Conservation (phyloP, 495 filamentous ascomycete species). For the Sordaria brevicollis region DNA sequence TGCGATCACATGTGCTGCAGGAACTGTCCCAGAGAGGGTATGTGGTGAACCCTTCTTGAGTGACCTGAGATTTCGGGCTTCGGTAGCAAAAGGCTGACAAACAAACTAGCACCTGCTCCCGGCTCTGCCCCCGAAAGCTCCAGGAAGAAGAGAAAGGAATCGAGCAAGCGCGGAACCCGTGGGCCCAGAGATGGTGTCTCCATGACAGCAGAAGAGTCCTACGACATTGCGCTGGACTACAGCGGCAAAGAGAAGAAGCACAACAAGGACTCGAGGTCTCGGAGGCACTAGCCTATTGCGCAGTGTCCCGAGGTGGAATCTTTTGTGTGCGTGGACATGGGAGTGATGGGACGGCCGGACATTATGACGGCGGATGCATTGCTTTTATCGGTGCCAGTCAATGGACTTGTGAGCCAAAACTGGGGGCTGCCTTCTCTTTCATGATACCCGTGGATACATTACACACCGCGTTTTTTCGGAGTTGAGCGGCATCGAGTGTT, state of each 20-base stretch:
- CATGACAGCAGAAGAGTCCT: not conserved
- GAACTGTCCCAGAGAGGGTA: conserved; percentile 26
- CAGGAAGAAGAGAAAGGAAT: conserved; percentile 4
- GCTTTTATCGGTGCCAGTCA: not conserved
- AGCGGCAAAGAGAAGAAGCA: conserved; percentile 6
- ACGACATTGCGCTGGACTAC: conserved; percentile 14
- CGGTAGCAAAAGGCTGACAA: not conserved
- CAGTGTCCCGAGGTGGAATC: not conserved
- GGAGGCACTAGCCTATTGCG: not conserved
- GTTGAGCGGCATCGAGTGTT: not conserved
- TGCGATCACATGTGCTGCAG: conserved; percentile 35
- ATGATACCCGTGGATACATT: not conserved
- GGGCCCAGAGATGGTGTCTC: not conserved
- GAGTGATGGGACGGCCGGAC: no score
- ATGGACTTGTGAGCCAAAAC: not conserved
- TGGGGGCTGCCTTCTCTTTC: not conserved
- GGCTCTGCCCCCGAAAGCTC: conserved; percentile 2
- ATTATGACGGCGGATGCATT: not conserved
- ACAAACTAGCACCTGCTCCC: not conserved
- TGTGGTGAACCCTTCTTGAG: conserved; percentile 1
- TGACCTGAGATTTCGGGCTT: not conserved
- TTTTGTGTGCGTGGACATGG: not conserved
- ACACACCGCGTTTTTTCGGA: not conserved
- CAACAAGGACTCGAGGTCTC: not conserved
- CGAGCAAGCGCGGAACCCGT: conserved; percentile 5